phyloP scores from a whole-genome alignment of 208 protist species.

The Acanthamoeba sp. region DNA sequence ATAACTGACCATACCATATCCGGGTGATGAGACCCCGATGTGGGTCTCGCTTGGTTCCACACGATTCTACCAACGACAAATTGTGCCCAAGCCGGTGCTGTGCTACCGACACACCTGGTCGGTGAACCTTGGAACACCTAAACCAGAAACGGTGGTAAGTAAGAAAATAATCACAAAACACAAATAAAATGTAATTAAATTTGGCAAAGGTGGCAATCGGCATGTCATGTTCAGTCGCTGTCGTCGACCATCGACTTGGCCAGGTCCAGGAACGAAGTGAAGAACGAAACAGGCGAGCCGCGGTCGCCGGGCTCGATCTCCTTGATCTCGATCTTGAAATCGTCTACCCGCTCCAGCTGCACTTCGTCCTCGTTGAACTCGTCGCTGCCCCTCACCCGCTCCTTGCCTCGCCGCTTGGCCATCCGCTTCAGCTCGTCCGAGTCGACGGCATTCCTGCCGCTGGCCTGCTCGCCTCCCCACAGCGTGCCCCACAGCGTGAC shows the following conservation, averaged over 20 bases:
- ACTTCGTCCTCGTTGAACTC: neutral
- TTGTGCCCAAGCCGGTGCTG: too few species aligned
- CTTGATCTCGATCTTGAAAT: conserved; percentile 47
- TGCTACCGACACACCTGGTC: too few species aligned
- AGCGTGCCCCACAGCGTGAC: conserved; percentile 43
- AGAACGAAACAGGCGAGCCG: neutral
- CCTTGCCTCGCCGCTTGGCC: conserved; percentile 23
- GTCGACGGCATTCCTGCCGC: neutral
- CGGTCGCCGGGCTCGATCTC: neutral
- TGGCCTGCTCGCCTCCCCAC: conserved; percentile 9
- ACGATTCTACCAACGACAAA: too few species aligned
- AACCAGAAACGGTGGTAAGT: too few species aligned
- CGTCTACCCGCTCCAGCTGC: neutral
- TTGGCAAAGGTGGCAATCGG: too few species aligned
- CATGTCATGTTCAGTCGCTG: neutral
- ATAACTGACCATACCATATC: too few species aligned
- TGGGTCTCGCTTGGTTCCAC: too few species aligned
- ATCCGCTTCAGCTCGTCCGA: neutral
- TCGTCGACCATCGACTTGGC: conserved; percentile 21
- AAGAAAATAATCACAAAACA: too few species aligned
- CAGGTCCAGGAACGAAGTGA: conserved; percentile 4
- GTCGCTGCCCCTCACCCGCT: conserved; percentile 12
- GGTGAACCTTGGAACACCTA: too few species aligned
- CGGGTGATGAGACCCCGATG: too few species aligned
- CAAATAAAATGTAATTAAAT: too few species aligned